Conservation (phyloP, 83 land plant species). For the Larix sibirica region DNA sequence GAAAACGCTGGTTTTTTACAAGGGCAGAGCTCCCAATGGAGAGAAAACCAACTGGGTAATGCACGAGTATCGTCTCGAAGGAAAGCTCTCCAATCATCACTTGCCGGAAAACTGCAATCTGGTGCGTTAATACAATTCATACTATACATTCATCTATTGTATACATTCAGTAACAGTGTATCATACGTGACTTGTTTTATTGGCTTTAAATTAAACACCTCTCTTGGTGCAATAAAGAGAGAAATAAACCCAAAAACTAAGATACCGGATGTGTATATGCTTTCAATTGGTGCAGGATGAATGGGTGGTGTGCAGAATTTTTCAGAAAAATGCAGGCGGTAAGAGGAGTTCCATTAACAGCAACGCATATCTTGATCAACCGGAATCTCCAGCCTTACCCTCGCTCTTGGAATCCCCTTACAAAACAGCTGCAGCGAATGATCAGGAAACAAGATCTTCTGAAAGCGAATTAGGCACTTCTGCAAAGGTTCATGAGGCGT, state of each 20-base stretch:
- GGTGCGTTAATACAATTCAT: too few species aligned
- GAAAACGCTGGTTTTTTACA: constrained; percentile 70
- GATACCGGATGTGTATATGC: too few species aligned
- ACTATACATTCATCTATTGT: too few species aligned
- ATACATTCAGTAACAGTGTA: too few species aligned
- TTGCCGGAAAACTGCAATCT: constrained; percentile 28
- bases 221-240: too few species aligned
- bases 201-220: too few species aligned
- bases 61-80: constrained; percentile 69
- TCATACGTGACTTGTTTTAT: too few species aligned
- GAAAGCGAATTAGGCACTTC: neutral
- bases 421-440: neutral
- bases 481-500: neutral
- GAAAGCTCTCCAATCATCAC: constrained; percentile 28
- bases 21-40: constrained; percentile 69
- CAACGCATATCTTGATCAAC: neutral
- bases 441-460: neutral
- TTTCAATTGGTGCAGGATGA: constrained; percentile 44
- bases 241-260: too few species aligned
- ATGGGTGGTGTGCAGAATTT: constrained; percentile 77
- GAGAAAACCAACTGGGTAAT: constrained; percentile 77
- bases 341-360: constrained; percentile 34
- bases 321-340: constrained; percentile 50
- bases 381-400: neutral
- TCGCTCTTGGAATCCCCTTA: neutral